Conservation (phyloP, 805 yeast species). For the Candida anglica region DNA sequence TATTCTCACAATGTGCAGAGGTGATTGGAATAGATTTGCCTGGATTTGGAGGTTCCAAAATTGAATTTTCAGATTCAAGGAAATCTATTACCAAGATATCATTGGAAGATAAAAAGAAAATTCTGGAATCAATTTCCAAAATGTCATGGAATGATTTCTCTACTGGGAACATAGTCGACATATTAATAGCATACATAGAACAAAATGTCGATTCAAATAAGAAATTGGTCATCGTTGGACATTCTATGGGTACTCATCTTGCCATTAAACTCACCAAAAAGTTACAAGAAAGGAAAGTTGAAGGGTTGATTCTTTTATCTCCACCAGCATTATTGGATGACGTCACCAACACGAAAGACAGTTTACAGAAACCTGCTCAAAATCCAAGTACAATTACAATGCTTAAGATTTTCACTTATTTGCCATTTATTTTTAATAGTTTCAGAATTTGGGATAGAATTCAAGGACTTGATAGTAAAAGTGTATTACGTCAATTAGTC, state of each 20-base stretch:
- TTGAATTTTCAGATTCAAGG: constrained; percentile 9
- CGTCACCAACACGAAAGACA: constrained; percentile 4
- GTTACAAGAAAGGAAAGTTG: constrained; percentile 39
- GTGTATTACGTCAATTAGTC: constrained; percentile 55
- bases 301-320: constrained; percentile 45
- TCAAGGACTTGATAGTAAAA: constrained; percentile 57
- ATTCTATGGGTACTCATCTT: constrained; percentile 69
- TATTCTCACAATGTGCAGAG: constrained; percentile 58
- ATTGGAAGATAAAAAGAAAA: constrained; percentile 24
- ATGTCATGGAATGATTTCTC: constrained; percentile 40
- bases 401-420: constrained; percentile 28
- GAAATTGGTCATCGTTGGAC: constrained; percentile 54
- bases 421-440: constrained; percentile 48
- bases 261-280: constrained; percentile 40
- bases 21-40: constrained; percentile 78
- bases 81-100: constrained; percentile 21
- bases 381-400: constrained; percentile 3
- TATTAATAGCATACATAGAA: constrained; percentile 33
- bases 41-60: constrained; percentile 68
- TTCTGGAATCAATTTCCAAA: constrained; percentile 21
- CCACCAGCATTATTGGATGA: constrained; percentile 42
- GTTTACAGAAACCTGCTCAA: constrained; percentile 4
- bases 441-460: constrained; percentile 57
- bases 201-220: constrained; percentile 38
- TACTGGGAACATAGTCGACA: constrained; percentile 37